Percentiles rank a stretch among this genome's conserved stretches.
These are phyloP conservation scores for Vaccinium macrocarpon DNA, from an alignment of 148 eudicot genomes.

Conservation along the genomic window DNA sequence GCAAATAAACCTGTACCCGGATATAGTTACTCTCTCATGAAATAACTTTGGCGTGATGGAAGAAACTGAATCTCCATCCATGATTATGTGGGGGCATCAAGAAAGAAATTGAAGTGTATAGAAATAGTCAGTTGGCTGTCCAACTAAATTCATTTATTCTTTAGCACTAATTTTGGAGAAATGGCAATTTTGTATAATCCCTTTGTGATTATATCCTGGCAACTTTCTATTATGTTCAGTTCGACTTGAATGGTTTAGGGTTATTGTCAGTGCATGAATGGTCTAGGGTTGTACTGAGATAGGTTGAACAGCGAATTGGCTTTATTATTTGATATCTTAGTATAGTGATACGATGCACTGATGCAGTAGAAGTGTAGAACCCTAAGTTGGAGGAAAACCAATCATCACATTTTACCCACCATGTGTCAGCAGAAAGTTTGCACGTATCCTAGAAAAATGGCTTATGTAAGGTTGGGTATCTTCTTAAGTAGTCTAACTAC, in stretches of 20 bases:
- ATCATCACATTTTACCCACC: neutral
- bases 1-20: neutral
- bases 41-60: neutral
- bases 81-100: neutral
- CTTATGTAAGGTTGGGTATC: neutral
- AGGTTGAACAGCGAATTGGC: neutral
- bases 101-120: neutral
- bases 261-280: neutral
- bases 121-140: neutral
- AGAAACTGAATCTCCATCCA: neutral
- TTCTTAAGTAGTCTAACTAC: neutral
- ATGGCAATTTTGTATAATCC: neutral
- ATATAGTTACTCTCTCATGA: neutral
- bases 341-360: neutral
- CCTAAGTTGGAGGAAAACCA: neutral
- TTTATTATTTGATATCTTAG: too few relatives aligned
- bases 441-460: neutral
- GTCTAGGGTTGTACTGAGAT: neutral
- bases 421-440: neutral
- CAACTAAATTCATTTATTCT: neutral
- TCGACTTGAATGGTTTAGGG: neutral
- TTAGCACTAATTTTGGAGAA: neutral
- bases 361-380: neutral
- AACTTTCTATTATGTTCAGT: neutral
- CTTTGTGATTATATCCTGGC: neutral